Evolutionary conservation across 2,329 filamentous ascomycete species (phyloP), one percentile per base, ranked within the genome.

Genomic region (Neopestalotiopsis sp.): DNA sequence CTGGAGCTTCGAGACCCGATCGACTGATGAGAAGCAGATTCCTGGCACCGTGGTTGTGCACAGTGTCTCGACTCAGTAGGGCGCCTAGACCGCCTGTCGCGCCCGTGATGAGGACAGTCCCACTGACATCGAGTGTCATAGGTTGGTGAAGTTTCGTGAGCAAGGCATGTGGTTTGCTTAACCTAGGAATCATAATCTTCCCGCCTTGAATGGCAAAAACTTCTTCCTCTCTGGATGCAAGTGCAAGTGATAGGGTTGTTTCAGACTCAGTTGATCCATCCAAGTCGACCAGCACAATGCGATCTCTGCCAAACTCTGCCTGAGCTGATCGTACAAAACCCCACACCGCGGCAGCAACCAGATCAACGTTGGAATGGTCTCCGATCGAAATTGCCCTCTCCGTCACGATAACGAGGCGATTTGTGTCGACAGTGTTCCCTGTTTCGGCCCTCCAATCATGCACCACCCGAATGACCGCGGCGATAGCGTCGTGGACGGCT

Each of bases 301-400:
- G 20, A n/a, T 66, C 40, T n/a, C 13, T 42, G 1, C 63, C 63
- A 56, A 56, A 66, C 63, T 66, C 63, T 66, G 63, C 63, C 63
- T 66, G 63, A 24, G 63, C 63, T 12, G 63, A 66, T 66, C 63
- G 63, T 17, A 66, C 28, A 57, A 66, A 66, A 2, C 63, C 63
- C 63, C 63, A 66, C 56, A 66, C 63, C 20, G 45, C 63, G 45
- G 30, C 60, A 40, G 30, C 17, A 42, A 63, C 60, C 28, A 63
- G 24, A 63, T 63, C 34, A 17, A 42, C 20, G 40, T 63, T 32
- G 34, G 60, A 32, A 45, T 14, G 3, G 34, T 38, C 10, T 1
- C 34, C 34, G 6, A 38, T 38, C n/a, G 38, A 63, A 7, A 32
- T n/a, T 17, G 60, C 60, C 34, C 38, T 42, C 38, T 63, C 34